These are phyloP conservation scores for Pleurotus salmoneostramineus DNA, from an alignment of 768 basidiomycete species.

Conservation along the genomic window DNA sequence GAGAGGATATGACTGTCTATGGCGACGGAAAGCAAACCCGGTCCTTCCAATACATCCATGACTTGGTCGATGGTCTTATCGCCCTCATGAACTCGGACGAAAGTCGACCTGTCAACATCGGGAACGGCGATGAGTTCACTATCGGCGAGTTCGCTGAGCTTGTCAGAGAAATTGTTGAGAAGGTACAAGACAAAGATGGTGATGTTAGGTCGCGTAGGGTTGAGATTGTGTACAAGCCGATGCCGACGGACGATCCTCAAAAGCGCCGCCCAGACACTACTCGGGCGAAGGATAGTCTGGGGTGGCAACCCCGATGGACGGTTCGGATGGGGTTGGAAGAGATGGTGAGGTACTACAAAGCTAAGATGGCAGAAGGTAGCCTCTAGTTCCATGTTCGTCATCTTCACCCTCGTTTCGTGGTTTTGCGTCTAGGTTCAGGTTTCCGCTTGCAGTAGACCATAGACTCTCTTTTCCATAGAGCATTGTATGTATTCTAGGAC, in stretches of 20 bases:
- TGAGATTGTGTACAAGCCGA: conserved; percentile 72
- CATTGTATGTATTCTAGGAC: background rate
- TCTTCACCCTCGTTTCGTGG: background rate
- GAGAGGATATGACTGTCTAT: conserved; percentile 96
- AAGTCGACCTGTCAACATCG: conserved; percentile 94
- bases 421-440: background rate
- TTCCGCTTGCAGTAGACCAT: background rate
- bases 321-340: conserved; percentile 92
- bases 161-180: conserved; percentile 89
- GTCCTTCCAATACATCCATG: conserved; percentile 98
- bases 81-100: conserved; percentile 94
- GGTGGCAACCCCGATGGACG: conserved; percentile 93
- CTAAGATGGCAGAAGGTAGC: conserved; percentile 83
- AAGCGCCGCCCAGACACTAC: conserved; percentile 91
- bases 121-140: conserved; percentile 93
- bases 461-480: background rate
- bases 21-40: conserved; percentile 92
- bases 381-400: conserved; percentile 29
- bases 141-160: conserved; percentile 92
- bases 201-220: conserved; percentile 45
- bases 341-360: conserved; percentile 92
- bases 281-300: conserved; percentile 76
- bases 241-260: conserved; percentile 93
- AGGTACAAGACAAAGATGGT: conserved; percentile 86
- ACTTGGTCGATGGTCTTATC: conserved; percentile 91